Base-by-base conservation (phyloP, 768 basidiomycete genomes). In the Lactarius sanguifluus region DNA sequence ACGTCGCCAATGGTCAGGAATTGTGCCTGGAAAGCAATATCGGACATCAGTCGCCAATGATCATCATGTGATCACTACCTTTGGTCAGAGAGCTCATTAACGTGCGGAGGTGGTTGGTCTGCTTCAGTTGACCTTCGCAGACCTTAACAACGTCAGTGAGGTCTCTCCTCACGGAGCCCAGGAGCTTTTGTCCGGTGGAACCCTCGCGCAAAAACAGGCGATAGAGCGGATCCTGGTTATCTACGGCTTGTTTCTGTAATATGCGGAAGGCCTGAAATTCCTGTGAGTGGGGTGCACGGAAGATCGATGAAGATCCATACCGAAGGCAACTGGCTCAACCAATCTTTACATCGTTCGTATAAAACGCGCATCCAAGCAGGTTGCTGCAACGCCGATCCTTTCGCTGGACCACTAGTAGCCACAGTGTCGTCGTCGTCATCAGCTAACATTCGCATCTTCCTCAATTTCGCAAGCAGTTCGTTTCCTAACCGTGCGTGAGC, bases 361-460 rank as follows among this genome's bases (percentile, higher is more conserved):
- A 98, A 80, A 23, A 84, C 81, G 38, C 91, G 85, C 96, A 98
- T 98, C 96, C 96, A 99, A 1, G 90, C 91, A 25, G 96, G 96
- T 73, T 92, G 91, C 63, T 90, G 86, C 2, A 87, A 83, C 1
- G 85, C 77, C 69, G 87, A 84, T 23, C 85, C 80, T 73, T 89
- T 90, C 25, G 85, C 78, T 28, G 86, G 77, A n/a, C 82, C 81
- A n/a, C 83, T 75, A 2, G 80, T 72, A 3, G 82, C 74, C 1
- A 82, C 75, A 18, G 81, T 81, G 23, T 86, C 77, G 34, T 94
- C 92, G 43, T 95, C 92, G 67, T 95, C 94, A 73, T 96, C 94
- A 0, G 85, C 83, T 59, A 96, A 77, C 78, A 86, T 91, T 62
- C 94, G 83, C 94, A 97, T 96, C 81, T 95, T 95, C 69, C 95